phyloP scores from a whole-genome alignment of 371 early-diverging fungal genomes.

The Mortierella sp. region DNA sequence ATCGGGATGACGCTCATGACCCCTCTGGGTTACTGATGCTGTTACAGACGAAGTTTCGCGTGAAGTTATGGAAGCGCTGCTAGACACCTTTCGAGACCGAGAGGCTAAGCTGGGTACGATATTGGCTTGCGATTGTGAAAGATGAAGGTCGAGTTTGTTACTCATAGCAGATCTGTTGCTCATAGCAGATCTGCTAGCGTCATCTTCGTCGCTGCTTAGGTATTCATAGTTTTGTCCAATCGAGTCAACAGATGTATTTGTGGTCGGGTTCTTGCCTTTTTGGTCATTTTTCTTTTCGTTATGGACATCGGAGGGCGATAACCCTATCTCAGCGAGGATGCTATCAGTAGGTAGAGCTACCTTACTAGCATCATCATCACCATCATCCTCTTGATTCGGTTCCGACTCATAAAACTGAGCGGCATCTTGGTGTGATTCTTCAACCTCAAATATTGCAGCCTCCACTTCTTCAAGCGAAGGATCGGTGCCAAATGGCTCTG shows the following conservation, averaged over 20 bases:
- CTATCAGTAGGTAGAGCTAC: background rate
- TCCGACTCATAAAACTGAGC: background rate
- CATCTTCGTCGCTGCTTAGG: conserved; percentile 28
- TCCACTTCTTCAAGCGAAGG: conserved; percentile 8
- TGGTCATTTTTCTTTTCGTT: background rate
- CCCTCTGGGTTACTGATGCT: background rate
- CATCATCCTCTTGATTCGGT: background rate
- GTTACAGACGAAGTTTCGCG: conserved; percentile 2
- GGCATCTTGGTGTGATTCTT: background rate
- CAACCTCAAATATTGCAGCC: background rate
- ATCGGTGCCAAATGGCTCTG: conserved; percentile 14
- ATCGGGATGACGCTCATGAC: background rate
- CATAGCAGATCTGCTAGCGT: conserved; percentile 14
- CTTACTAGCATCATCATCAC: background rate
- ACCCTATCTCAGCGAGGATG: background rate
- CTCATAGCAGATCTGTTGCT: background rate
- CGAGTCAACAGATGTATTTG: background rate
- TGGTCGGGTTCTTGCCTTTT: background rate
- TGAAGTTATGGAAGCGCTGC: background rate
- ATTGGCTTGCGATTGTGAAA: conserved; percentile 22
- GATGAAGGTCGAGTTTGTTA: conserved; percentile 15
- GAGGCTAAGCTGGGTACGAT: background rate
- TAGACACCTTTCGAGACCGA: conserved; percentile 4
- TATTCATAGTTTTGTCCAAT: background rate
- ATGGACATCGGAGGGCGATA: background rate